Evolutionary conservation across 495 filamentous ascomycete genomes (phyloP).

Genomic region (Corynascus novoguineensis): DNA sequence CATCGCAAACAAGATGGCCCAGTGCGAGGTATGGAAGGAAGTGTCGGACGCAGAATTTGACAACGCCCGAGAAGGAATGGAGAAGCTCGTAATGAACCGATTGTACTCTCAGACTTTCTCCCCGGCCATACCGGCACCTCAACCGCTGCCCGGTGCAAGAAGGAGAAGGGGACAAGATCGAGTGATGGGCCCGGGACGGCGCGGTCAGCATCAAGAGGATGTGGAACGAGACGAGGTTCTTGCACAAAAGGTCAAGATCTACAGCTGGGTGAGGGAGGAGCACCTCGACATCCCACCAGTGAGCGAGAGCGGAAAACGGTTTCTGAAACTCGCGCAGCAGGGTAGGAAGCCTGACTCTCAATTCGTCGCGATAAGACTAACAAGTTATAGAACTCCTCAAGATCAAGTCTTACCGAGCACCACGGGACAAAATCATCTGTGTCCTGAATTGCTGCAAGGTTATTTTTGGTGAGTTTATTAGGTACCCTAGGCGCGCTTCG

Average conservation of each 20-base stretch:
- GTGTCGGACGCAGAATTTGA: slow-evolving; percentile 97
- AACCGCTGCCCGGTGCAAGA: slow-evolving; percentile 63
- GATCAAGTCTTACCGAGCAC: slow-evolving; percentile 91
- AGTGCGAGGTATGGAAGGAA: slow-evolving; percentile 93
- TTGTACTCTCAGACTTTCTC: slow-evolving; percentile 96
- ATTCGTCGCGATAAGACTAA: slow-evolving; percentile 26
- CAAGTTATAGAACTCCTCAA: slow-evolving; percentile 70
- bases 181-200: slow-evolving; percentile 70
- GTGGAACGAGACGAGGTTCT: slow-evolving; percentile 93
- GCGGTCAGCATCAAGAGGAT: slow-evolving; percentile 96
- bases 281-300: slow-evolving; percentile 93
- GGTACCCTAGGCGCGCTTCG: neutral
- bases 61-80: slow-evolving; percentile 98
- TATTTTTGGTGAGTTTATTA: slow-evolving; percentile 70
- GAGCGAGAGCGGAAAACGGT: slow-evolving; percentile 75
- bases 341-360: slow-evolving; percentile 41
- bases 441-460: slow-evolving; percentile 99
- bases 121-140: slow-evolving; percentile 77
- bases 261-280: slow-evolving; percentile 88
- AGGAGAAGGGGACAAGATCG: slow-evolving; percentile 63
- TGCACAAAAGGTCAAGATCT: slow-evolving; percentile 93
- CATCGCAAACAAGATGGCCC: slow-evolving; percentile 97
- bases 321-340: slow-evolving; percentile 83
- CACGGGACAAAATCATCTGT: slow-evolving; percentile 96
- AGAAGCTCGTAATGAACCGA: slow-evolving; percentile 99